Evolutionary conservation across 768 basidiomycete species (phyloP).

Genomic region (Psilocybe azurescens): DNA sequence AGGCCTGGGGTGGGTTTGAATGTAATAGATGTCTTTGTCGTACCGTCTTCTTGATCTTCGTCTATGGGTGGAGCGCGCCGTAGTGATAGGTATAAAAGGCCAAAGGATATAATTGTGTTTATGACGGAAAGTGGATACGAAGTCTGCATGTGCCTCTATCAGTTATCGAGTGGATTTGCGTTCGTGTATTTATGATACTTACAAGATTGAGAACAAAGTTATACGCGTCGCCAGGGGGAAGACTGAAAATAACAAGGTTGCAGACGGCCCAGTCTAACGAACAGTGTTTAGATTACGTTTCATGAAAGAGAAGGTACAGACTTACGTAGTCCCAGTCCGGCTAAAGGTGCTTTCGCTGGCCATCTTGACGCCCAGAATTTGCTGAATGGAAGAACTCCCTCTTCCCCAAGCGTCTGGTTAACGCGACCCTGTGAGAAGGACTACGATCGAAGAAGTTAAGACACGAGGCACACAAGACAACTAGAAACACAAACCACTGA

Average conservation of each 20-base stretch:
- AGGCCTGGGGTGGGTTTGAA: slow-evolving; percentile 15
- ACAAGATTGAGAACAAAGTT: slow-evolving; percentile 65
- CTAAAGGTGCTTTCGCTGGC: slow-evolving; percentile 65
- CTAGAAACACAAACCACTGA: slow-evolving; percentile 38
- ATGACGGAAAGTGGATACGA: slow-evolving; percentile 58
- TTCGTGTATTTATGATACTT: slow-evolving; percentile 25
- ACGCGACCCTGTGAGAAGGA: slow-evolving; percentile 44
- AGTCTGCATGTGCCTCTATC: slow-evolving; percentile 17
- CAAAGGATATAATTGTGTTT: slow-evolving; percentile 55
- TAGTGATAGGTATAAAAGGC: slow-evolving; percentile 46
- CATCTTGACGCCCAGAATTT: slow-evolving; percentile 64
- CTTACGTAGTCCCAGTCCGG: slow-evolving; percentile 60
- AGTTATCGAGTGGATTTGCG: background rate
- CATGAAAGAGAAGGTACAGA: slow-evolving; percentile 2
- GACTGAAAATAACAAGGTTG: slow-evolving; percentile 40
- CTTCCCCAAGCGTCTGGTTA: slow-evolving; percentile 66
- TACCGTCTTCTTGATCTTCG: background rate
- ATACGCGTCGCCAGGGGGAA: slow-evolving; percentile 72
- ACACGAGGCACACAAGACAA: slow-evolving; percentile 28
- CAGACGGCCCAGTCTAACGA: slow-evolving; percentile 40
- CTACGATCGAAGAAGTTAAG: slow-evolving; percentile 11
- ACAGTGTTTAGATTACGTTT: background rate
- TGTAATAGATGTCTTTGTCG: background rate
- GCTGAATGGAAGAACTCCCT: slow-evolving; percentile 66
- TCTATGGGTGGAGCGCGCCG: slow-evolving; percentile 3